Conservation (phyloP, 768 basidiomycete species). For the Naematelia encephala region DNA sequence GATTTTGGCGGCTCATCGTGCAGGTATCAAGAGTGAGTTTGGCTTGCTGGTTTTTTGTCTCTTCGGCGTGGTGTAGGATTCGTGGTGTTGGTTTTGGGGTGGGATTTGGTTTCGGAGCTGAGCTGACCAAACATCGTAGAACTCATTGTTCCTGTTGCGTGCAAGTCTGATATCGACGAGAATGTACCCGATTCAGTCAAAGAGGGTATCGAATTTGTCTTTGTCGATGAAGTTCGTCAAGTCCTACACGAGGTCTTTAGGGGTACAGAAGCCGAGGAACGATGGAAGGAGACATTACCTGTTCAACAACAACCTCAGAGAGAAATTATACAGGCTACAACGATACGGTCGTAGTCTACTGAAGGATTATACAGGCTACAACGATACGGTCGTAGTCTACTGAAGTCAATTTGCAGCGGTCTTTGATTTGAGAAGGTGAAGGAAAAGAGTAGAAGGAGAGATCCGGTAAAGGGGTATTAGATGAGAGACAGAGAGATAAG, state of each 20-base stretch:
- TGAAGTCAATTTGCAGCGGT: too few species aligned
- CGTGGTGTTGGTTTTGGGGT: too few species aligned
- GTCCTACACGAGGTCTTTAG: slow-evolving; percentile 84
- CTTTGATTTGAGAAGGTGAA: too few species aligned
- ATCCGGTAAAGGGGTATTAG: too few species aligned
- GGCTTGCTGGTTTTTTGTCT: neutral
- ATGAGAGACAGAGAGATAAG: too few species aligned
- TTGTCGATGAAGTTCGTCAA: slow-evolving; percentile 88
- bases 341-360: neutral
- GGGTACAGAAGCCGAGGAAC: slow-evolving; percentile 59
- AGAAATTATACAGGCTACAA: slow-evolving; percentile 4
- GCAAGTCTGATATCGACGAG: slow-evolving; percentile 91
- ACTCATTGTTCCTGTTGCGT: slow-evolving; percentile 58
- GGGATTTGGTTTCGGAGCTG: too few species aligned
- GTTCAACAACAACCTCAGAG: slow-evolving; percentile 39
- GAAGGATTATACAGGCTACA: slow-evolving; percentile 10
- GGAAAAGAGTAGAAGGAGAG: too few species aligned
- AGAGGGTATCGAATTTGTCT: slow-evolving; percentile 89
- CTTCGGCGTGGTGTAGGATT: too few species aligned
- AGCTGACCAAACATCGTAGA: slow-evolving; percentile 36
- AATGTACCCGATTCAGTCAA: slow-evolving; percentile 96
- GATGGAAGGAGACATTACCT: slow-evolving; percentile 66
- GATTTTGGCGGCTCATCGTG: slow-evolving; percentile 84
- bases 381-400: neutral
- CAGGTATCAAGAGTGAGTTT: slow-evolving; percentile 77